Evolutionary conservation across 805 yeast genomes (phyloP), one percentile per base, ranked within the genome.

Genomic region (Yarrowia deformans): DNA sequence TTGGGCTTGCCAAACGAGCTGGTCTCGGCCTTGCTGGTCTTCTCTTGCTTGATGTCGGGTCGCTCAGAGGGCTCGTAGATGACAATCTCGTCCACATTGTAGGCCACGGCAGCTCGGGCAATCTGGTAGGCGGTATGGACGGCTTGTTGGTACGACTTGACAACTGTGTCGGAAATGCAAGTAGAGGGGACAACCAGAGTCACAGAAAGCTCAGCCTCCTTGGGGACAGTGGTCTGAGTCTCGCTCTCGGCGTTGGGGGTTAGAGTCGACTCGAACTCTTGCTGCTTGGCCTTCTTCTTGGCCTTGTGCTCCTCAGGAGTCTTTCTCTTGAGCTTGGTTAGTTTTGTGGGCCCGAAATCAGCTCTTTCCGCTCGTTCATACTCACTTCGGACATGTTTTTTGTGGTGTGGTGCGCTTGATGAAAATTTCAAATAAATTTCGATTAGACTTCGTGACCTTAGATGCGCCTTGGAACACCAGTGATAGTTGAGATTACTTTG

Each of bases 51-150:
- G 73, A 43, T 16, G 16, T 34, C 69, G 14, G 52, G 52, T 18
- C 66, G 50, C 43, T 78, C 78, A 13, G 79, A 79, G 3, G 86
- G 79, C 70, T 90, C 90, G 73, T 91, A 81, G 0, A 93, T 81
- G 3, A 93, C 87, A 39, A 93, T 82, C 75, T 93, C 98, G 6
- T 86, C 84, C 7, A 91, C 91, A 68, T 87, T 84, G 77, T 83
- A 92, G 1, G 86, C 81, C 37, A 90, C 85, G 3, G 92, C 89
- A 2, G 88, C 86, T 74, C 89, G 86, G 13, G 97, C 93, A 16
- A 93, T 83, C 77, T 92, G 96, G 74, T 93, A 90, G 0, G 90
- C 87, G 0, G 87, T 82, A 70, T 85, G 81, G 0, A 97, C 92
- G 14, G 87, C 87, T 75, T 92, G 97, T 71, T 88, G 88, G 63